These are phyloP conservation scores for Linum trigynum DNA, from an alignment of 345 rosid genomes.

Conservation along the genomic window DNA sequence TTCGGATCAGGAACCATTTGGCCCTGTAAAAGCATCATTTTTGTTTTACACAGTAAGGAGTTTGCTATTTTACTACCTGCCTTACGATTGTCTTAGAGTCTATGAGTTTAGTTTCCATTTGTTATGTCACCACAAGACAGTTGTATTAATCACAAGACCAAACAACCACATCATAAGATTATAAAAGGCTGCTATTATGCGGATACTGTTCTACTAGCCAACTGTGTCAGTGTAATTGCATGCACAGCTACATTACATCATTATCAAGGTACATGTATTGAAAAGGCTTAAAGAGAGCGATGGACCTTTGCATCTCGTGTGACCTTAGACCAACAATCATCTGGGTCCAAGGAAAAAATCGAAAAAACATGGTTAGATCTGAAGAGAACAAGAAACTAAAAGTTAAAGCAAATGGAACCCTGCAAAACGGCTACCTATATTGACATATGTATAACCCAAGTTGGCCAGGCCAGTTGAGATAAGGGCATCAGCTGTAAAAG, in stretches of 20 bases:
- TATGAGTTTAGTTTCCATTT: too few relatives aligned
- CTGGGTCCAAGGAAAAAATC: constrained; percentile 34
- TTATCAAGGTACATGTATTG: too few relatives aligned
- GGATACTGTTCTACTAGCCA: too few relatives aligned
- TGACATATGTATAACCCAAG: constrained; percentile 71
- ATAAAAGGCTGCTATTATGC: neutral
- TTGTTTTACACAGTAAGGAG: constrained; percentile 4
- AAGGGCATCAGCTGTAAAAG: constrained; percentile 73
- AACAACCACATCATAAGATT: neutral
- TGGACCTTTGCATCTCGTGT: constrained; percentile 54
- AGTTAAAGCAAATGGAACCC: constrained; percentile 3
- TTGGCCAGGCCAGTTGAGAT: constrained; percentile 84
- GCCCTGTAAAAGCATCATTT: constrained; percentile 39
- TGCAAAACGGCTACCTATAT: constrained; percentile 52
- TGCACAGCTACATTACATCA: too few relatives aligned
- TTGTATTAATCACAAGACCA: neutral
- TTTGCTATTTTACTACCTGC: neutral
- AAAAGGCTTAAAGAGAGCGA: neutral
- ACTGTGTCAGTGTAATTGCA: too few relatives aligned
- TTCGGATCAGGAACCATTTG: constrained; percentile 67
- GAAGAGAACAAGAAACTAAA: constrained; percentile 12
- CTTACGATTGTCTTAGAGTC: neutral
- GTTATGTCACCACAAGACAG: too few relatives aligned
- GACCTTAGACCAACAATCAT: constrained; percentile 87
- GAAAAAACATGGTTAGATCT: constrained; percentile 9